Percentiles rank a stretch among this genome's conserved stretches.
These are phyloP conservation scores for Arthroderma uncinatum DNA, from an alignment of 2,329 filamentous ascomycete genomes.

Conservation along the genomic window DNA sequence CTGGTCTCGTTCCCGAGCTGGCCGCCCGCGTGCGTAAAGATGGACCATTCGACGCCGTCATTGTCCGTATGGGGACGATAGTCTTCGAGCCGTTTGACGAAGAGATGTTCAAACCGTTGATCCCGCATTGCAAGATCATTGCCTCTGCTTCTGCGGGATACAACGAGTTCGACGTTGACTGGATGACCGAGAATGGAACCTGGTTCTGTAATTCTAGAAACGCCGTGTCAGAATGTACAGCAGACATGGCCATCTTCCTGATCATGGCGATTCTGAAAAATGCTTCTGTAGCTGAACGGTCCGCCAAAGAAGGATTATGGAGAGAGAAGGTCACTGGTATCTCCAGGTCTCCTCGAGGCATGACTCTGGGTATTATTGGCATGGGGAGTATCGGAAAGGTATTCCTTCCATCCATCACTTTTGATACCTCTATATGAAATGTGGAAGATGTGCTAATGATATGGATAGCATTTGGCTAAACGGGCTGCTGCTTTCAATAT, in stretches of 20 bases:
- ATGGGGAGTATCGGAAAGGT: slow-evolving; percentile 41
- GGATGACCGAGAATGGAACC: slow-evolving; percentile 34
- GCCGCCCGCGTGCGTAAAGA: background rate
- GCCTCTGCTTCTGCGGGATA: slow-evolving; percentile 40
- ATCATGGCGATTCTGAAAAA: slow-evolving; percentile 40
- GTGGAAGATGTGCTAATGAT: background rate
- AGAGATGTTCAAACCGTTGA: slow-evolving; percentile 33
- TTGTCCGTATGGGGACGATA: slow-evolving; percentile 42
- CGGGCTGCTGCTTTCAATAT: slow-evolving; percentile 36
- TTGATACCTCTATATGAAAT: too few species aligned
- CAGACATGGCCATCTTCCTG: slow-evolving; percentile 42
- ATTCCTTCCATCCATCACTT: background rate
- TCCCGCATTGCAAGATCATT: slow-evolving; percentile 38
- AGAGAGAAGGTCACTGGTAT: slow-evolving; percentile 25
- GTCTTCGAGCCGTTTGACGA: slow-evolving; percentile 41
- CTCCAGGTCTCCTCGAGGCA: slow-evolving; percentile 33
- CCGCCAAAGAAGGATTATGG: slow-evolving; percentile 31
- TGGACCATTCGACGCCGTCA: slow-evolving; percentile 38
- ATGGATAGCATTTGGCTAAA: slow-evolving; percentile 27
- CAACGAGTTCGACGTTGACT: slow-evolving; percentile 39
- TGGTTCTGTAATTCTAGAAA: slow-evolving; percentile 47
- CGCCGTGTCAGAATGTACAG: slow-evolving; percentile 44
- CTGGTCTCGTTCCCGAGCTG: slow-evolving; percentile 10
- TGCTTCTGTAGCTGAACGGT: slow-evolving; percentile 31
- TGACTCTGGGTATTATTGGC: slow-evolving; percentile 40